Evolutionary conservation across 2,329 filamentous ascomycete genomes (phyloP), one percentile per base, ranked within the genome.

Genomic region (Colletotrichum cordylinicola): DNA sequence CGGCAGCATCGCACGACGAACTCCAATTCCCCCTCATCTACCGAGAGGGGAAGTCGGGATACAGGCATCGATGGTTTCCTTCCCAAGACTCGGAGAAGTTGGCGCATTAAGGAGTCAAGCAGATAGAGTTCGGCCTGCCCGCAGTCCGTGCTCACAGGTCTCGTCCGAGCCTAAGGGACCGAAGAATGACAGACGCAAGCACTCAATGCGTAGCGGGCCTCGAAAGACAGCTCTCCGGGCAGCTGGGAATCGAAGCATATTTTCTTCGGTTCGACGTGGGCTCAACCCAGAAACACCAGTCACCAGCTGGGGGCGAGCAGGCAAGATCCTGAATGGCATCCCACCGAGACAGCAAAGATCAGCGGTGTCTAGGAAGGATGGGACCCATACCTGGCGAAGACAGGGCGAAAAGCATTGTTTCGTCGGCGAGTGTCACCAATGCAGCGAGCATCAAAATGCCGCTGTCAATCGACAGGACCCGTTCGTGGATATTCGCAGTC

Each of bases 351-450:
- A 62, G 74, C 39, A 67, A 70, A 66, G 71, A 76, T 67, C 72
- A 33, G 52, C 71, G 35, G 48, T 35, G 58, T 21, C 31, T 31
- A 68, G 58, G 58, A 48, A 39, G 24, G 24, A 27, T 21, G 56
- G 74, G 55, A 56, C 60, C 37, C 71, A 55, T 67, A 33, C 33
- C 31, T 62, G 48, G 62, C 52, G 18, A 67, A 75, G 67, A 58
- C 67, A 75, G 67, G 74, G 74, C 74, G 74, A 67, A 64, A 43
- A 74, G 65, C 66, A 71, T 61, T 48, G 66, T 71, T 75, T 71
- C 71, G 71, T 66, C 52, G 24, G 35, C 37, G 10, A 70, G 60
- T 74, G 61, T 66, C 31, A 76, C 66, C 31, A 43, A 55, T 48
- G 71, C 66, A 62, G 66, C 66, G 29, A 75, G 52, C 24, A 21